A percentile compares a stretch with the other conserved stretches of the same genome.
Evolutionary conservation across 1,284 basidiomycete genomes (phyloP).

Genomic region (Trichosporon faecale): DNA sequence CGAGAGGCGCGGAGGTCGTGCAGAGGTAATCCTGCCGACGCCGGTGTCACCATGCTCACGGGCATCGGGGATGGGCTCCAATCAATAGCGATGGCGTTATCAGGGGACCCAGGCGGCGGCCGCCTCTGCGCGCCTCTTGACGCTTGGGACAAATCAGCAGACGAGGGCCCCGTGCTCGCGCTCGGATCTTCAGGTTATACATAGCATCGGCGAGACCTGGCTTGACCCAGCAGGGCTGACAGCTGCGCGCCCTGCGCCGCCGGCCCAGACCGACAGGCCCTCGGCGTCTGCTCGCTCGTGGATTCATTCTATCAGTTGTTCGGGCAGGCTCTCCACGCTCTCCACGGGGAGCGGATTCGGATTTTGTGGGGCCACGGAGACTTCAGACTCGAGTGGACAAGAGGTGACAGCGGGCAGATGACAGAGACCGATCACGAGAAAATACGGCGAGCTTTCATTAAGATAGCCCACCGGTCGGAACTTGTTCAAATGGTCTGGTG

Average conservation of each 20-base stretch:
- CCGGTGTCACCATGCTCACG: too few species aligned
- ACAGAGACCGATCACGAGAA: not conserved
- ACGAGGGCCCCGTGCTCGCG: not conserved
- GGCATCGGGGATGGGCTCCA: not conserved
- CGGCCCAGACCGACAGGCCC: not conserved
- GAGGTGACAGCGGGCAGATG: not conserved
- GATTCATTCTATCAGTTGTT: not conserved
- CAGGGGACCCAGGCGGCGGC: not conserved
- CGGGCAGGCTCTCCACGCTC: not conserved
- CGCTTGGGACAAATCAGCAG: not conserved
- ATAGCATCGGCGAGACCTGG: not conserved
- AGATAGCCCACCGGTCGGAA: slow-evolving; percentile 9
- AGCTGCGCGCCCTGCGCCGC: not conserved
- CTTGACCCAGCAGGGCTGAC: not conserved
- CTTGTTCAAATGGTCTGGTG: not conserved
- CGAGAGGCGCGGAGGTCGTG: not conserved
- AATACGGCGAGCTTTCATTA: not conserved
- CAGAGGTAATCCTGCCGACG: not conserved
- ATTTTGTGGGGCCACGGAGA: not conserved
- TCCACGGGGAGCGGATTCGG: not conserved
- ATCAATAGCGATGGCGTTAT: not conserved
- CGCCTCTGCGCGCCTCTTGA: not conserved
- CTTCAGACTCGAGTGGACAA: not conserved
- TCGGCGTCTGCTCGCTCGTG: not conserved
- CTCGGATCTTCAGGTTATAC: not conserved